Conservation (phyloP, 768 basidiomycete species). For the Naganishia vishniacii region DNA sequence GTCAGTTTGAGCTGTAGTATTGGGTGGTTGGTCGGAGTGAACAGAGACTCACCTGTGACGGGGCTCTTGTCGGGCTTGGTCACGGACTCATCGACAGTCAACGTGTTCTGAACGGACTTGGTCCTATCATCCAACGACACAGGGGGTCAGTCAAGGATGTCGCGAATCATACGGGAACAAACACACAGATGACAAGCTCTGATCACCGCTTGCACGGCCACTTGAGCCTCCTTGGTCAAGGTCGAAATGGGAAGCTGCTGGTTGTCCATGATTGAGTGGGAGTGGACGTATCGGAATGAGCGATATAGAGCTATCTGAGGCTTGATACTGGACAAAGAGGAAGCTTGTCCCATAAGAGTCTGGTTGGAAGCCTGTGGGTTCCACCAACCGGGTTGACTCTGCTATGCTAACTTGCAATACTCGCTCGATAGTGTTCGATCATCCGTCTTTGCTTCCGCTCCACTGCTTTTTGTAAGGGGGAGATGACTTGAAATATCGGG, state of each 20-base stretch:
- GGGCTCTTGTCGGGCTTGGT: slow-evolving; percentile 88
- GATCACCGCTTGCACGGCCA: slow-evolving; percentile 80
- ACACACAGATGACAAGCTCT: slow-evolving; percentile 66
- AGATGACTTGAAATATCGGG: too few relatives aligned
- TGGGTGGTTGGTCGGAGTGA: neutral
- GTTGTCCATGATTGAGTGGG: neutral
- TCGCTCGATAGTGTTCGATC: too few relatives aligned
- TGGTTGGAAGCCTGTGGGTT: too few relatives aligned
- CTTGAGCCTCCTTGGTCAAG: slow-evolving; percentile 65
- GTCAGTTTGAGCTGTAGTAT: slow-evolving; percentile 13
- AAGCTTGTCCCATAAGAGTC: neutral
- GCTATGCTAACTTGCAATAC: too few relatives aligned
- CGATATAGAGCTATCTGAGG: neutral
- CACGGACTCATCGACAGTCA: slow-evolving; percentile 77
- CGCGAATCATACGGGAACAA: neutral
- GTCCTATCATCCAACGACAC: slow-evolving; percentile 50
- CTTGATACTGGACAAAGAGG: neutral
- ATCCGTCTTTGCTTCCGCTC: too few relatives aligned
- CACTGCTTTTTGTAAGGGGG: too few relatives aligned
- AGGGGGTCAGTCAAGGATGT: too few relatives aligned
- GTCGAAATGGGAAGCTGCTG: slow-evolving; percentile 42
- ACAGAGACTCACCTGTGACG: slow-evolving; percentile 63
- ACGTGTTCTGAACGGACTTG: slow-evolving; percentile 73
- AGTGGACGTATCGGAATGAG: neutral
- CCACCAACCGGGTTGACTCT: too few relatives aligned